Evolutionary conservation across 2,329 filamentous ascomycete genomes (phyloP).

Genomic region (Zymoseptoria crescenta): DNA sequence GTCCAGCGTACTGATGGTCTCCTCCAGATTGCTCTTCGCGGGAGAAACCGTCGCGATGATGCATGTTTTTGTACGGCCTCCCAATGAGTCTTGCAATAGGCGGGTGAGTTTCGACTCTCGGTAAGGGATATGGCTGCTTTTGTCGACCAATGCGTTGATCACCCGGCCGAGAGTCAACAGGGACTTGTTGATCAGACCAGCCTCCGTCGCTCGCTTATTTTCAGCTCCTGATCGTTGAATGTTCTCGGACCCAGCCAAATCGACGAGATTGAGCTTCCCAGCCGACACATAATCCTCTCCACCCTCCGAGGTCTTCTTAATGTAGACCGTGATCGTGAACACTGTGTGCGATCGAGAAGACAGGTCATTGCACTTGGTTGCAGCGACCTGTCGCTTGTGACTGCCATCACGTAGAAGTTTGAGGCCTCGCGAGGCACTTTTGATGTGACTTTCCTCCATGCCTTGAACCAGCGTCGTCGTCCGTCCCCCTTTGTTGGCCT

Average conservation of each 20-base stretch:
- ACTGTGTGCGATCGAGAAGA: conserved; percentile 96
- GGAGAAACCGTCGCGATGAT: conserved; percentile 97
- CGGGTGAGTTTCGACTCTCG: conserved; percentile 94
- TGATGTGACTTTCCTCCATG: conserved; percentile 94
- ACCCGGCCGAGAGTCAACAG: conserved; percentile 88
- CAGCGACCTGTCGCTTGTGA: conserved; percentile 91
- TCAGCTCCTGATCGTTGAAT: conserved; percentile 95
- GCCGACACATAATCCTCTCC: conserved; percentile 85
- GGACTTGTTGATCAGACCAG: conserved; percentile 96
- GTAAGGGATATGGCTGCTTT: conserved; percentile 79
- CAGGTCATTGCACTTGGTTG: conserved; percentile 98
- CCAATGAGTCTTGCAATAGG: conserved; percentile 89
- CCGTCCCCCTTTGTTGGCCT: conserved; percentile 77
- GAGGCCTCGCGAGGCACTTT: conserved; percentile 75
- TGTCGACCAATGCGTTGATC: conserved; percentile 94
- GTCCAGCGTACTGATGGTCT: conserved; percentile 95
- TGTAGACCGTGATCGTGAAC: conserved; percentile 89
- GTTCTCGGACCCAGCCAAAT: conserved; percentile 94
- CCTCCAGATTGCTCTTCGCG: conserved; percentile 88
- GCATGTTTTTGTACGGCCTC: conserved; percentile 92
- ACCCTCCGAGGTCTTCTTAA: conserved; percentile 70
- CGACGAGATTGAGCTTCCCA: conserved; percentile 92
- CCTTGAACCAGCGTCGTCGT: conserved; percentile 84
- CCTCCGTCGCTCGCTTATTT: conserved; percentile 93
- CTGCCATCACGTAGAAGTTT: conserved; percentile 82